phyloP scores from a whole-genome alignment of 176 grass and related monocot species.

The Rhynchospora tenuis region DNA sequence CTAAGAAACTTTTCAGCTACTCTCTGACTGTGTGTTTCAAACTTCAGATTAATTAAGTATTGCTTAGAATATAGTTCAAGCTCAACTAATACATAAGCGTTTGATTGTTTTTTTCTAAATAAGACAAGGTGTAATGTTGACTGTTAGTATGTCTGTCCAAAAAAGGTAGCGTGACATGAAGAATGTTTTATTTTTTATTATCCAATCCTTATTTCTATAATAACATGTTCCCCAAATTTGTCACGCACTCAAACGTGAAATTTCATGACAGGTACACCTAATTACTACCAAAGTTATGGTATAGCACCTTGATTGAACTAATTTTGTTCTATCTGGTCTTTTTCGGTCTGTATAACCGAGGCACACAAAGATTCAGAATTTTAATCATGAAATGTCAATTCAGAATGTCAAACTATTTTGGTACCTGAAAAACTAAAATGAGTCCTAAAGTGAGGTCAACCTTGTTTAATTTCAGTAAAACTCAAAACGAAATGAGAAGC shows the following conservation, averaged over 20 bases:
- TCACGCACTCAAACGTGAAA: neutral
- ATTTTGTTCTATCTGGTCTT: neutral
- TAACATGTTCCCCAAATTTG: neutral
- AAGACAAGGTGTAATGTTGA: constrained; percentile 3
- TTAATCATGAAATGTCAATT: neutral
- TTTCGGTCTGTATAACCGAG: neutral
- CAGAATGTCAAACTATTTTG: neutral
- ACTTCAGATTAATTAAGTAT: neutral
- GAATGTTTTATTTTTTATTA: neutral
- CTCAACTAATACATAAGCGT: neutral
- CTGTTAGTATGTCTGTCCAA: neutral
- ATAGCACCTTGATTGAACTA: neutral
- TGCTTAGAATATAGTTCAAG: neutral
- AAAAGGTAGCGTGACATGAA: neutral
- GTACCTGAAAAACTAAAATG: neutral
- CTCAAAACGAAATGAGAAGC: neutral
- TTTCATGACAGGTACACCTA: constrained; percentile 5
- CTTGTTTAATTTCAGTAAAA: neutral
- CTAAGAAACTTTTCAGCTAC: neutral
- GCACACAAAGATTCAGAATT: too few relatives aligned
- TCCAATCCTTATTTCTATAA: neutral
- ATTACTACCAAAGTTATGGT: neutral
- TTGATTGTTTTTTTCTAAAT: neutral
- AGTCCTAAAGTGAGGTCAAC: neutral
- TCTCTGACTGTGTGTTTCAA: neutral